A percentile compares a stretch with the other conserved stretches of the same genome.
These are phyloP conservation scores for Fusarium virguliforme DNA, from an alignment of 2,329 filamentous ascomycete species.

Conservation along the genomic window DNA sequence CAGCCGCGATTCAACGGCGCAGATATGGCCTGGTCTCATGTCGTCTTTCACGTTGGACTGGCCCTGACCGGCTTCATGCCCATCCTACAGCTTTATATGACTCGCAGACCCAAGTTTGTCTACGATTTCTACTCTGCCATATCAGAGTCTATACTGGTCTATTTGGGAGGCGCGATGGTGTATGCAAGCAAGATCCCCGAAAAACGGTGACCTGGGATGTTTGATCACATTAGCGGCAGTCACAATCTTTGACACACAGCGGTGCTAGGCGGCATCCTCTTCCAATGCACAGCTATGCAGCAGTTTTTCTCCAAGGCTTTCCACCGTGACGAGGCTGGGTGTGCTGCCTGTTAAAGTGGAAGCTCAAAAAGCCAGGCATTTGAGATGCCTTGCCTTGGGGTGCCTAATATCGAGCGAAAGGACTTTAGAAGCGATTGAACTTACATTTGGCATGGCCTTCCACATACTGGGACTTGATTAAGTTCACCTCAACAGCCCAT, in stretches of 20 bases:
- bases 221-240: conserved; percentile 94
- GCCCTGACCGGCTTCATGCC: conserved; percentile 91
- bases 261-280: conserved; percentile 93
- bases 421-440: no score
- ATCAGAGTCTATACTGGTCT: conserved; percentile 87
- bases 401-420: no score
- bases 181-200: conserved; percentile 96
- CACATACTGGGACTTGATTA: no score
- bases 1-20: conserved; percentile 93
- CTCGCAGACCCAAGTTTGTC: conserved; percentile 85
- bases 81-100: conserved; percentile 84
- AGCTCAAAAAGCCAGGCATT: no score
- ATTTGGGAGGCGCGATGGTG: conserved; percentile 85
- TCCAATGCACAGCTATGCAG: conserved; percentile 97
- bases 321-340: conserved; percentile 73
- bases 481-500: no score
- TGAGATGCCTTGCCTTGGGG: no score
- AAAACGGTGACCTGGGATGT: conserved; percentile 90
- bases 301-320: conserved; percentile 89
- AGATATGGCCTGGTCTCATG: conserved; percentile 94
- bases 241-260: conserved; percentile 99
- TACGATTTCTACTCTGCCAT: conserved; percentile 91
- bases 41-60: conserved; percentile 91
- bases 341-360: conserved; percentile 65
- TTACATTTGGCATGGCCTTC: no score